Conservation (phyloP, 768 basidiomycete genomes). For the Collybiopsis luxurians region DNA sequence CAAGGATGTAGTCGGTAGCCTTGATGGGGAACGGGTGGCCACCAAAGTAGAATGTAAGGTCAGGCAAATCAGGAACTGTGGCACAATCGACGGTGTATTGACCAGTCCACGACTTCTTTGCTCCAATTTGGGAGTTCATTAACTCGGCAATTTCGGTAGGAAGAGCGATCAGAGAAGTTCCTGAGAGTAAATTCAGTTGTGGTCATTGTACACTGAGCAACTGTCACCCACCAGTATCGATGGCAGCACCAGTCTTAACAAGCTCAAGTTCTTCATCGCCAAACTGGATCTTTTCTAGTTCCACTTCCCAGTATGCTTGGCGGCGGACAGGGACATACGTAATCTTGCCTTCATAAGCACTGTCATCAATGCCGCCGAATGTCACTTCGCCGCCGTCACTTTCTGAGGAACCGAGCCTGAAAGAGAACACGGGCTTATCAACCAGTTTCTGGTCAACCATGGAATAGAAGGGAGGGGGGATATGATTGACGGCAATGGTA, state of each 20-base stretch:
- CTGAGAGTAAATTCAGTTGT: constrained; percentile 37
- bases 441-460: constrained; percentile 84
- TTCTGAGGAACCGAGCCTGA: constrained; percentile 87
- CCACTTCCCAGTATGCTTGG: constrained; percentile 98
- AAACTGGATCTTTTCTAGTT: constrained; percentile 82
- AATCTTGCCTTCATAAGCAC: constrained; percentile 78
- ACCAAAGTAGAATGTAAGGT: constrained; percentile 78
- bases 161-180: constrained; percentile 91
- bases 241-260: constrained; percentile 91
- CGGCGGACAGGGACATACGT: constrained; percentile 87
- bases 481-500: constrained; percentile 92
- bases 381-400: constrained; percentile 86
- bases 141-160: constrained; percentile 97
- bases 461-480: constrained; percentile 91
- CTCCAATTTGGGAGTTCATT: constrained; percentile 94
- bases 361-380: constrained; percentile 85
- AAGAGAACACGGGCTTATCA: constrained; percentile 87
- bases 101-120: constrained; percentile 92
- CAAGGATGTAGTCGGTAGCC: constrained; percentile 85
- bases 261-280: constrained; percentile 88
- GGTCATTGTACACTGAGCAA: neutral
- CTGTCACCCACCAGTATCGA: constrained; percentile 66
- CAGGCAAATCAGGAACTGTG: constrained; percentile 72
- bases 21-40: constrained; percentile 79
- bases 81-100: constrained; percentile 91